phyloP scores from a whole-genome alignment of 306 rosid genomes.

The Sophora flavescens region DNA sequence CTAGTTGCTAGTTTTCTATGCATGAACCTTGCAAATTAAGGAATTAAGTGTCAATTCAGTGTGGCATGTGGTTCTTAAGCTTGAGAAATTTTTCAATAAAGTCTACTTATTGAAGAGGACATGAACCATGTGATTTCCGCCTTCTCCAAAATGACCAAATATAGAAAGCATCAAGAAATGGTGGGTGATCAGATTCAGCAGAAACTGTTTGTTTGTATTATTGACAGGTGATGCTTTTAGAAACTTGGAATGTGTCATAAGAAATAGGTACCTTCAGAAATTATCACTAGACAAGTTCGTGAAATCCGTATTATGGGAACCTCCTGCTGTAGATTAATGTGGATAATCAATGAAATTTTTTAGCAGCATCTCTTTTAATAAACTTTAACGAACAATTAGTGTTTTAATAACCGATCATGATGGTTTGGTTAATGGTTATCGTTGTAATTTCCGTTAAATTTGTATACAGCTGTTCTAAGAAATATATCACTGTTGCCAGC shows the following conservation, averaged over 20 bases:
- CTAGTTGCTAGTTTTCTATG: too few species aligned
- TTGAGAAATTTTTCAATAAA: too few species aligned
- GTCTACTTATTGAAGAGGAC: constrained; percentile 57
- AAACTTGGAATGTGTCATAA: constrained; percentile 39
- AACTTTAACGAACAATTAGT: too few species aligned
- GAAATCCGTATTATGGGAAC: background rate
- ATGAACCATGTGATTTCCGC: constrained; percentile 37
- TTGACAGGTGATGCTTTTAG: constrained; percentile 34
- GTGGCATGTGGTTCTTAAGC: too few species aligned
- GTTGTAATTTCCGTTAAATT: too few species aligned
- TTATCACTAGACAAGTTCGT: background rate
- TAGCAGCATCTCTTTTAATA: too few species aligned
- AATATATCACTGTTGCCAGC: too few species aligned
- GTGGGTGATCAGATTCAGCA: constrained; percentile 43
- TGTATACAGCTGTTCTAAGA: too few species aligned
- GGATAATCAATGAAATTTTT: background rate
- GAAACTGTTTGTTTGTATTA: constrained; percentile 35
- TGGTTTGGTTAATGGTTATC: too few species aligned
- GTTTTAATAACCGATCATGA: too few species aligned
- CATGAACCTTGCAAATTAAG: too few species aligned
- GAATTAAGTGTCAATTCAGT: too few species aligned
- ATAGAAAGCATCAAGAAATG: constrained; percentile 47
- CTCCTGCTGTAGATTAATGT: background rate
- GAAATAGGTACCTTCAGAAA: constrained; percentile 1
- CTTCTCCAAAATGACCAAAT: constrained; percentile 20